Evolutionary conservation across 208 protist genomes (phyloP), one percentile per base, ranked within the genome.

Genomic region (Wallacemonas sp.): DNA sequence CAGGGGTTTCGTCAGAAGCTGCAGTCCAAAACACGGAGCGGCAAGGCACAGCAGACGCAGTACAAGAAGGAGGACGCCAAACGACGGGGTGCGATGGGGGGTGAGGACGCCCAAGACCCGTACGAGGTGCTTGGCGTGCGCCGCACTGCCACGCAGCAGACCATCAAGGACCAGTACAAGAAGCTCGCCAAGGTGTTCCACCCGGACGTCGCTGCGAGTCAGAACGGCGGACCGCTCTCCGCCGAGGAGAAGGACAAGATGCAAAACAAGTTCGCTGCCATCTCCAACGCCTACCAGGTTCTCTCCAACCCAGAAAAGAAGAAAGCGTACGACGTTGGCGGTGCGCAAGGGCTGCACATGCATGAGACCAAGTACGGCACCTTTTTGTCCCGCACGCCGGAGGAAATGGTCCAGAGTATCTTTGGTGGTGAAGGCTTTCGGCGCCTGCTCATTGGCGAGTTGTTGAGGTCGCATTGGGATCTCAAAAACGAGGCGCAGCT

Each of bases 301-400:
- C 72, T 95, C n/a, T 93, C 87, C 3, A 95, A 95, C 62, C 76
- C 85, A 16, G 90, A 95, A 68, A 91, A 90, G 64, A 85, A 85
- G 16, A 72, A 75, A 39, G 86, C 90, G 17, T 95, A 85, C 65
- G 87, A 95, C 61, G 17, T 80, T 34, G 90, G 80, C 33, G 90
- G 90, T 21, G 72, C 65, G 2, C 76, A 80, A 27, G 90, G 80
- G 12, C 69, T 95, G 6, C 64, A 72, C 9, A 38, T 89, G 48
- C 78, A 92, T 58, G 87, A 92, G 61, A 85, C 70, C 32, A 80
- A 88, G 69, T 81, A 81, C 60, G 87, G 87, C 54, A 71, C 60
- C 11, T 90, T 92, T 46, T 72, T 92, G 72, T 81, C 84, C 5
- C 82, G 85, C 52, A 93, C 86, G 0, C 87, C 90, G 24, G 87